These are phyloP conservation scores for Boletus rufocinnamomeus DNA, from an alignment of 768 basidiomycete genomes.

Conservation along the genomic window DNA sequence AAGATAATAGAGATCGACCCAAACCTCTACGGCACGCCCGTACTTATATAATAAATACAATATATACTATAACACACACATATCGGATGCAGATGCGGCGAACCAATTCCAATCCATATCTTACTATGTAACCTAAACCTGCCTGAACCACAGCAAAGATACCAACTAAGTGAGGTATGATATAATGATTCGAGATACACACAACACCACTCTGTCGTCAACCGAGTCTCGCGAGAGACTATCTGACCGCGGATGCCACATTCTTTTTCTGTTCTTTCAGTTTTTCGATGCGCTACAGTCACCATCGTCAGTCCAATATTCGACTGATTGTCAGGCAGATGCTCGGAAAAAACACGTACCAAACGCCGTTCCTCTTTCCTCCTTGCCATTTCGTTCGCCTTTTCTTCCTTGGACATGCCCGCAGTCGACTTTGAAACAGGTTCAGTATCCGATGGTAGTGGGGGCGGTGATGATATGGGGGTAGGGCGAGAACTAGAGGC, in stretches of 20 bases:
- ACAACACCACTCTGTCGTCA: neutral
- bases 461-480: constrained; percentile 27
- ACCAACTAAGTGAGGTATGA: no score
- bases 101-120: no score
- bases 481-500: constrained; percentile 27
- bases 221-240: neutral
- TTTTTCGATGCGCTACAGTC: constrained; percentile 66
- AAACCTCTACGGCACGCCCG: no score
- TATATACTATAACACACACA: no score
- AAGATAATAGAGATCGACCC: no score
- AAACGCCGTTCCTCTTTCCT: constrained; percentile 91
- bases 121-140: no score
- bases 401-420: constrained; percentile 84
- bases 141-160: no score
- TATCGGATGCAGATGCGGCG: no score
- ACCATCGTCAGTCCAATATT: neutral
- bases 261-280: constrained; percentile 81
- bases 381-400: constrained; percentile 88
- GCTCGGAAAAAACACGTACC: constrained; percentile 43
- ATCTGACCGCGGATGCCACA: constrained; percentile 19
- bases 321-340: neutral
- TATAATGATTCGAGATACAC: neutral
- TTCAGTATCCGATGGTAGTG: constrained; percentile 15
- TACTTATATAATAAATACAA: no score
- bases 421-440: constrained; percentile 35